These are phyloP conservation scores for Trichoderma sp. DNA, from an alignment of 2,329 filamentous ascomycete species.

Conservation along the genomic window DNA sequence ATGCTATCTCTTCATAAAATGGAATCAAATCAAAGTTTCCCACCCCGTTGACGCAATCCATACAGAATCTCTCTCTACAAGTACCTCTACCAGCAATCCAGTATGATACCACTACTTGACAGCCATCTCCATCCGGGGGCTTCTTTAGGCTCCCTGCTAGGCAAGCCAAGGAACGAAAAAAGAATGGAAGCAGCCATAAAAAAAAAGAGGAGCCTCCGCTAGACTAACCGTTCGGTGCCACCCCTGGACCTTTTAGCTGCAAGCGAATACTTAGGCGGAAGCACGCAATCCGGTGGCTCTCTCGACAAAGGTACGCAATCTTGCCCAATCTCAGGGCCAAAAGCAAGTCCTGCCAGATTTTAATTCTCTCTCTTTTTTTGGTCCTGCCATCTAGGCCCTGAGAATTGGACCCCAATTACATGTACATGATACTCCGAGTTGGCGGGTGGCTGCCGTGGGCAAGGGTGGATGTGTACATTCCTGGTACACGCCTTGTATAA, in stretches of 20 bases:
- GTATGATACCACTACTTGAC: not conserved
- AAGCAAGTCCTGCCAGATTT: not conserved
- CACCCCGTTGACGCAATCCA: conserved; percentile 27
- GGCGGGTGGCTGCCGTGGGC: not conserved
- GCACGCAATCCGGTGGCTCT: conserved; percentile 38
- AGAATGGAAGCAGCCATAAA: not conserved
- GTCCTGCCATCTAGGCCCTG: not conserved
- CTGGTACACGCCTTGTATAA: not conserved
- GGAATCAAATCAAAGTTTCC: conserved; percentile 2
- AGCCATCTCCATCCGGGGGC: not conserved
- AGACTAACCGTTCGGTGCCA: conserved; percentile 13
- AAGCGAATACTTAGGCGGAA: conserved; percentile 42
- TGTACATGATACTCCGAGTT: not conserved
- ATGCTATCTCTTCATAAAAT: not conserved
- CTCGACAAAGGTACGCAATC: conserved; percentile 31
- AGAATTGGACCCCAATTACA: not conserved
- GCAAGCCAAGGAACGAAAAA: conserved; percentile 6
- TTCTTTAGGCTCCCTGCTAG: not conserved
- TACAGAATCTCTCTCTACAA: not conserved
- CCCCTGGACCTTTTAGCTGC: conserved; percentile 24
- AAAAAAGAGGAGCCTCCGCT: conserved; percentile 8
- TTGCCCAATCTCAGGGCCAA: conserved; percentile 19
- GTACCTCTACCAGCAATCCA: not conserved
- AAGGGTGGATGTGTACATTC: not conserved
- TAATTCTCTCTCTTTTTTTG: not conserved